Percentiles rank a stretch among this genome's conserved stretches.
Evolutionary conservation across 306 rosid genomes (phyloP).

Genomic region (Pterocarpus macrocarpus): DNA sequence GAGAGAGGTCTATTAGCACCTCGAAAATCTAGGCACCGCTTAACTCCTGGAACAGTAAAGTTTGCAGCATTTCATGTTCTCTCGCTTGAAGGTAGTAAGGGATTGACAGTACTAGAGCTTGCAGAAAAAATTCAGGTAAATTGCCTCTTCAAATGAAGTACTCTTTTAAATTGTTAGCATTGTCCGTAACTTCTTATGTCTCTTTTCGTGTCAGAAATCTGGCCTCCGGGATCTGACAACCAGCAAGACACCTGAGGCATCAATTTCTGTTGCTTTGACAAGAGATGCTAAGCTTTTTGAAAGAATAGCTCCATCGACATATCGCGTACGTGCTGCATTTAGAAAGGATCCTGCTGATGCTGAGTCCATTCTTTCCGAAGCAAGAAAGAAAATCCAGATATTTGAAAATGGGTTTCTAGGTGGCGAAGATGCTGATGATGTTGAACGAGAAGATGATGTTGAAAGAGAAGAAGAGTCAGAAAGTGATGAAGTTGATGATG

Average conservation of each 20-base stretch:
- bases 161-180: slow-evolving; percentile 18
- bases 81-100: slow-evolving; percentile 88
- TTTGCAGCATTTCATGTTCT: slow-evolving; percentile 99
- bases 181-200: slow-evolving; percentile 20
- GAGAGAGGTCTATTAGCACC: slow-evolving; percentile 92
- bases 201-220: slow-evolving; percentile 70
- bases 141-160: slow-evolving; percentile 21
- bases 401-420: slow-evolving; percentile 91
- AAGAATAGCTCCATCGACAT: slow-evolving; percentile 98
- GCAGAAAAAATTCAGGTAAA: slow-evolving; percentile 99
- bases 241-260: slow-evolving; percentile 98
- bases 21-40: slow-evolving; percentile 91
- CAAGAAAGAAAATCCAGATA: slow-evolving; percentile 93
- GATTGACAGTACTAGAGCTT: slow-evolving; percentile 88
- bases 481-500: slow-evolving; percentile 94
- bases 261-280: slow-evolving; percentile 97
- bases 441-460: slow-evolving; percentile 91
- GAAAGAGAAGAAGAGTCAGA: slow-evolving; percentile 95
- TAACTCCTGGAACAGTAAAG: slow-evolving; percentile 98
- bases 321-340: slow-evolving; percentile 89
- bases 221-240: slow-evolving; percentile 98
- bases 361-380: slow-evolving; percentile 85
- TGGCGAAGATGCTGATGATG: slow-evolving; percentile 92
- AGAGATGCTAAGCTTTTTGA: slow-evolving; percentile 98
- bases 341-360: slow-evolving; percentile 94